Conservation (phyloP, 1,284 basidiomycete genomes). For the Stereum hirsutum region DNA sequence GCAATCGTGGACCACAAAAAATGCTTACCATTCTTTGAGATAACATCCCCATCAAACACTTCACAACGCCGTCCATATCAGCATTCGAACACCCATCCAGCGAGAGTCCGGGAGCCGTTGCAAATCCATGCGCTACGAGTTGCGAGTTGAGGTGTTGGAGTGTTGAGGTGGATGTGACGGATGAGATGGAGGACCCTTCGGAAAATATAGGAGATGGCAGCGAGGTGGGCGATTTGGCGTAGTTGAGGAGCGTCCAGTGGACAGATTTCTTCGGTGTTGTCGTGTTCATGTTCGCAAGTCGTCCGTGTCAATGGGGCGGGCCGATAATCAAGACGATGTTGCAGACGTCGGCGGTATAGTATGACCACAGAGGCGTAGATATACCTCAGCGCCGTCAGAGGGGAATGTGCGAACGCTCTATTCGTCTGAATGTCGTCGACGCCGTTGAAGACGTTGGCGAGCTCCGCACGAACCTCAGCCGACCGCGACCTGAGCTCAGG, state of each 20-base stretch:
- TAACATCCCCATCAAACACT: constrained; percentile 73
- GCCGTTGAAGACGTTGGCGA: no score
- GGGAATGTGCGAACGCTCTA: no score
- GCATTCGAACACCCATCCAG: constrained; percentile 50
- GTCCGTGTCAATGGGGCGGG: no score
- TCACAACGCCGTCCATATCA: constrained; percentile 59
- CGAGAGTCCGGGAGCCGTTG: constrained; percentile 49
- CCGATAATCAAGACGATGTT: background rate
- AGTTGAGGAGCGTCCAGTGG: constrained; percentile 25
- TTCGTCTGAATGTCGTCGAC: no score
- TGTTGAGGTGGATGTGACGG: constrained; percentile 21
- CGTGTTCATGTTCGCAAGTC: no score
- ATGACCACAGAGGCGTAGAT: no score
- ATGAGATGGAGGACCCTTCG: constrained; percentile 17
- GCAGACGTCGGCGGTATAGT: no score
- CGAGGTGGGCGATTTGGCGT: constrained; percentile 18
- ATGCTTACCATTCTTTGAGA: constrained; percentile 77
- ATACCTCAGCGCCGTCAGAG: no score
- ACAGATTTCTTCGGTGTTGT: constrained; percentile 20
- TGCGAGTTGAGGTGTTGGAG: constrained; percentile 72
- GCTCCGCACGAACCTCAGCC: no score
- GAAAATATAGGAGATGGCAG: constrained; percentile 21
- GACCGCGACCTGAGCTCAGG: no score
- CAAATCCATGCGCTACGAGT: constrained; percentile 74
- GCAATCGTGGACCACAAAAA: no score